A percentile compares a stretch with the other conserved stretches of the same genome.
Evolutionary conservation across 1,139 yeast species (phyloP).

Genomic region (Suhomyces panamericanus): DNA sequence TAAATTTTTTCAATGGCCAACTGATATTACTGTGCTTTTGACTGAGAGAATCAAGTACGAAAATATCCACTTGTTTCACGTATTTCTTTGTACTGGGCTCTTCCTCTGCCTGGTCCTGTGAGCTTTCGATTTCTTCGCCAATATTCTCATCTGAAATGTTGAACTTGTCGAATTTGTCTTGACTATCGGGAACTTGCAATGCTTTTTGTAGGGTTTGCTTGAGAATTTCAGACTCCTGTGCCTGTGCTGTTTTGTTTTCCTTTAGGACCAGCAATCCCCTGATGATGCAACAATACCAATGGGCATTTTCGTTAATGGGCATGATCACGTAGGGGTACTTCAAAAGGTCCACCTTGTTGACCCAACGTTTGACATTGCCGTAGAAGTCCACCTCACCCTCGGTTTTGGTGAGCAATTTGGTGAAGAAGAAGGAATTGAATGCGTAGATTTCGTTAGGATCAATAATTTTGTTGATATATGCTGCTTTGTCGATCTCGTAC

Average conservation of each 20-base stretch:
- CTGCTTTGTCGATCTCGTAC: conserved; percentile 50
- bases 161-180: conserved; percentile 10
- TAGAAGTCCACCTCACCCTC: conserved; percentile 42
- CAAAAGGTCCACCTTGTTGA: conserved; percentile 66
- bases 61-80: conserved; percentile 46
- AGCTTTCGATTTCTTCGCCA: conserved; percentile 1
- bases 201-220: conserved; percentile 6
- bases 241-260: conserved; percentile 4
- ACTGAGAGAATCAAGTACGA: conserved; percentile 75
- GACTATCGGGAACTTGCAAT: conserved; percentile 14
- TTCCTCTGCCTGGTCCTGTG: background rate
- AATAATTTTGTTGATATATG: conserved; percentile 21
- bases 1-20: conserved; percentile 58
- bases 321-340: conserved; percentile 62
- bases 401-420: conserved; percentile 50
- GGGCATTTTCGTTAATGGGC: conserved; percentile 79
- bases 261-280: conserved; percentile 43
- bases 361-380: conserved; percentile 75
- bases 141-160: conserved; percentile 9
- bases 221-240: background rate
- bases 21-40: conserved; percentile 57
- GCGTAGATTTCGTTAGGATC: conserved; percentile 48
- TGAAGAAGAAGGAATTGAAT: conserved; percentile 83
- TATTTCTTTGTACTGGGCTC: conserved; percentile 3
- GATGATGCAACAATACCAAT: conserved; percentile 87